Percentiles rank a stretch among this genome's conserved stretches.
Evolutionary conservation across 192 early-diverging fungal species (phyloP).

Genomic region (Dissophora ornata): DNA sequence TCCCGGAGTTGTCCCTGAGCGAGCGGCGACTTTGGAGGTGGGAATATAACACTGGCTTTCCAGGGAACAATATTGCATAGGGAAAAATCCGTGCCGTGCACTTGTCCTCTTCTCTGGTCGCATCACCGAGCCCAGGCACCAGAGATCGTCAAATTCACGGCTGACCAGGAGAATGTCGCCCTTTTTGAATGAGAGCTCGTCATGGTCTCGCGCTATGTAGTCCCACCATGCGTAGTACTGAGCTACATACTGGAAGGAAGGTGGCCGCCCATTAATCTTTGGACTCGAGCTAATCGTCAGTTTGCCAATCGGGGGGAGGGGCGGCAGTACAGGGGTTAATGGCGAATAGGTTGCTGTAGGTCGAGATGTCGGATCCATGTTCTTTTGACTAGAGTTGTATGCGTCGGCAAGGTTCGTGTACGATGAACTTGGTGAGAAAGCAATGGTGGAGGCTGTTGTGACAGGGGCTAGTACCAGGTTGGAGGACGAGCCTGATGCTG

Average conservation of each 20-base stretch:
- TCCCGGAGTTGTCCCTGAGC: slow-evolving; percentile 15
- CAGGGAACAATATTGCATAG: slow-evolving; percentile 43
- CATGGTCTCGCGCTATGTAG: slow-evolving; percentile 51
- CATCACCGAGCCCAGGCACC: slow-evolving; percentile 51
- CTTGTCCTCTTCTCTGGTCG: slow-evolving; percentile 41
- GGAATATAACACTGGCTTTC: slow-evolving; percentile 49
- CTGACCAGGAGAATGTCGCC: slow-evolving; percentile 48
- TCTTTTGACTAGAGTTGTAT: slow-evolving; percentile 8
- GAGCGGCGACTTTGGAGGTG: slow-evolving; percentile 19
- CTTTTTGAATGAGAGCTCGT: slow-evolving; percentile 50
- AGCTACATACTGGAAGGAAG: slow-evolving; percentile 47
- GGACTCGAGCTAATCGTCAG: slow-evolving; percentile 17
- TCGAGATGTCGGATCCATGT: slow-evolving; percentile 6
- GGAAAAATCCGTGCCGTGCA: slow-evolving; percentile 48
- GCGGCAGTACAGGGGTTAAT: slow-evolving; percentile 32
- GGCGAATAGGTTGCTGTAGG: slow-evolving; percentile 20
- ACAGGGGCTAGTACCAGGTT: slow-evolving; percentile 28
- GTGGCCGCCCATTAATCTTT: slow-evolving; percentile 34
- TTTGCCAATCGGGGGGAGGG: slow-evolving; percentile 35
- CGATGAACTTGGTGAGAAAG: slow-evolving; percentile 44
- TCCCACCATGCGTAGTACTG: slow-evolving; percentile 55
- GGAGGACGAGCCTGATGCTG: slow-evolving; percentile 18
- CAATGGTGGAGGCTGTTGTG: slow-evolving; percentile 14
- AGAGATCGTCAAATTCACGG: slow-evolving; percentile 47
- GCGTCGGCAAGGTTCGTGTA: slow-evolving; percentile 33